Evolutionary conservation across 768 basidiomycete species (phyloP).

Genomic region (Rhizopogon vulgaris): DNA sequence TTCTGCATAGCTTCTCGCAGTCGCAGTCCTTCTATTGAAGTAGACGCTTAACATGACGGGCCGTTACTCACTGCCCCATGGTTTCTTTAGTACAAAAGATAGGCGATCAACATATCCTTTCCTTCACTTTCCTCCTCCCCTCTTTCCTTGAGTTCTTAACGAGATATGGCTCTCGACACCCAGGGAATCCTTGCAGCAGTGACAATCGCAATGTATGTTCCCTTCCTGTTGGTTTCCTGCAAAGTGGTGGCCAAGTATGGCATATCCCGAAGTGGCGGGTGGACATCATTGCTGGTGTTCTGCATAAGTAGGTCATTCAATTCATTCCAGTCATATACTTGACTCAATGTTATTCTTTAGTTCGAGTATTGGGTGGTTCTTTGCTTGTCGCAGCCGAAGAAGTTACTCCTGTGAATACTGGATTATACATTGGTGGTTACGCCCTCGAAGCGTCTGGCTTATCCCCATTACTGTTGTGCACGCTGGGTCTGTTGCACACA

Average conservation of each 20-base stretch:
- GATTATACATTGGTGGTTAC: conserved; percentile 48
- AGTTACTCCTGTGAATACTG: conserved; percentile 29
- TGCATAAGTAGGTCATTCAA: conserved; percentile 39
- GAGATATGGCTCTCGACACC: conserved; percentile 29
- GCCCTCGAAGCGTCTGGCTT: conserved; percentile 34
- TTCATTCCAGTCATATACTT: neutral
- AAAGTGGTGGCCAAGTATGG: conserved; percentile 47
- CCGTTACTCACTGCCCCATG: conserved; percentile 16
- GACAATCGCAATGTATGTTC: conserved; percentile 54
- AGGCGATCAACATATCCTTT: neutral
- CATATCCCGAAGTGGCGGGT: conserved; percentile 54
- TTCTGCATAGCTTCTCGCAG: too few relatives aligned
- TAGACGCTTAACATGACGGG: too few relatives aligned
- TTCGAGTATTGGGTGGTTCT: conserved; percentile 51
- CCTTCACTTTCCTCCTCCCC: conserved; percentile 1
- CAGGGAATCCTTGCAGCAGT: conserved; percentile 53
- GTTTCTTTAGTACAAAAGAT: conserved; percentile 14
- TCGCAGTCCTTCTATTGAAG: too few relatives aligned
- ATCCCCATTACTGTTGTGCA: conserved; percentile 33
- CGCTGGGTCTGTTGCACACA: conserved; percentile 30
- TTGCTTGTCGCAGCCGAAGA: conserved; percentile 52
- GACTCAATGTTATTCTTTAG: conserved; percentile 26
- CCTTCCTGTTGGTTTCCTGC: conserved; percentile 41
- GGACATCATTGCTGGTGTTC: conserved; percentile 63
- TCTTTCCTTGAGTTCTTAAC: neutral